phyloP scores from a whole-genome alignment of 129 eudicot genomes.

The Pittosporum tobira region DNA sequence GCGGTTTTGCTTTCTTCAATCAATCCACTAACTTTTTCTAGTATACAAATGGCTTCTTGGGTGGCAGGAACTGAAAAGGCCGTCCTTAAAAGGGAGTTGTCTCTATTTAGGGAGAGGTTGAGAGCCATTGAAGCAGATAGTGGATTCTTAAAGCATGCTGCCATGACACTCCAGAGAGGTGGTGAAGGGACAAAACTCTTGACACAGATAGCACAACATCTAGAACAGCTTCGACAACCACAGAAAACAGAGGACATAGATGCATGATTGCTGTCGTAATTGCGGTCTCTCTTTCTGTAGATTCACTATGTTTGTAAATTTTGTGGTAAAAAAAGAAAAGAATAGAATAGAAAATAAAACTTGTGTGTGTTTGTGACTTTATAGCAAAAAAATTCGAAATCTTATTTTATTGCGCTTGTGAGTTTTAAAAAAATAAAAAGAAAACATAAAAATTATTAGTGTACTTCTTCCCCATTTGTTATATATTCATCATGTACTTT shows the following conservation, averaged over 20 bases:
- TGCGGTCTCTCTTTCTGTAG: conserved; percentile 7
- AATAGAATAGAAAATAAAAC: too few species aligned
- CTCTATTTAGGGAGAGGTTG: conserved; percentile 47
- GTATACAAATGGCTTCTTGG: not conserved
- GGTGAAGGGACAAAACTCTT: conserved; percentile 68
- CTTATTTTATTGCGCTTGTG: too few species aligned
- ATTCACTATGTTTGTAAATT: too few species aligned
- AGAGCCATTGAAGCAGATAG: conserved; percentile 76
- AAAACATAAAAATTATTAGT: too few species aligned
- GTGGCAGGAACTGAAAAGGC: conserved; percentile 29
- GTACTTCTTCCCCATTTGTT: too few species aligned
- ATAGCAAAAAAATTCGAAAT: too few species aligned
- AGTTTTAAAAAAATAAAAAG: too few species aligned
- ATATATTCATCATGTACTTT: too few species aligned
- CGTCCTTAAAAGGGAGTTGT: conserved; percentile 50
- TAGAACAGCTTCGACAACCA: conserved; percentile 39
- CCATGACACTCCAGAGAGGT: conserved; percentile 60
- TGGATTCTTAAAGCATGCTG: conserved; percentile 69
- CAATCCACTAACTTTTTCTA: not conserved
- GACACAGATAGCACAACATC: conserved; percentile 82
- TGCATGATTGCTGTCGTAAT: conserved; percentile 14
- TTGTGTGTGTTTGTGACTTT: too few species aligned
- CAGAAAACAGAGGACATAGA: conserved; percentile 18
- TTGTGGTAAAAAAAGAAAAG: too few species aligned
- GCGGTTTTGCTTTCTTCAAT: not conserved